Percentiles rank a stretch among this genome's conserved stretches.
These are phyloP conservation scores for Pseudogymnoascus sp. DNA, from an alignment of 2,329 filamentous ascomycete species.

Conservation along the genomic window DNA sequence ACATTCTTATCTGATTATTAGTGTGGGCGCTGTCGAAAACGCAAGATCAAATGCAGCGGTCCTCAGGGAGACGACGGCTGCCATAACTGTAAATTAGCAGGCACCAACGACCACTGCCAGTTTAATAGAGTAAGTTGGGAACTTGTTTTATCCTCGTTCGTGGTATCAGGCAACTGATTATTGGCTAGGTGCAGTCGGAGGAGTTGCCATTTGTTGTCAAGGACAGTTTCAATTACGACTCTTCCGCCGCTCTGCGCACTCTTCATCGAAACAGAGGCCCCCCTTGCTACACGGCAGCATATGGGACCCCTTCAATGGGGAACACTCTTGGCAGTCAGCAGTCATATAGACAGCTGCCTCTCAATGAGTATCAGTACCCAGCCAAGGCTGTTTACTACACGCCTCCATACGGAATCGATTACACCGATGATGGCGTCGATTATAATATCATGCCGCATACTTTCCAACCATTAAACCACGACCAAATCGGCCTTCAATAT, in stretches of 20 bases:
- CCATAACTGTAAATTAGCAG: constrained; percentile 71
- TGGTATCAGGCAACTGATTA: not conserved
- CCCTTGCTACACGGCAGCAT: constrained; percentile 12
- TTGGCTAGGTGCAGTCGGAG: not conserved
- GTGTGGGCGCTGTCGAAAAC: constrained; percentile 84
- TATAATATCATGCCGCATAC: constrained; percentile 16
- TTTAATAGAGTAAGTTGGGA: constrained; percentile 64
- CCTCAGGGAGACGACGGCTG: constrained; percentile 78
- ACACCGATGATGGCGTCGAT: constrained; percentile 22
- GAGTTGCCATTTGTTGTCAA: constrained; percentile 22
- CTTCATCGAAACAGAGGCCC: constrained; percentile 14
- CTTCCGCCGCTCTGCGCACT: constrained; percentile 16
- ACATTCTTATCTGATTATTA: constrained; percentile 31
- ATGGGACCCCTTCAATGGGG: constrained; percentile 13
- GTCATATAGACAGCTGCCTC: not conserved
- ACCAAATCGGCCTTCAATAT: constrained; percentile 12
- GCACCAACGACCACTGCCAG: constrained; percentile 57
- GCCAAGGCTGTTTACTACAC: constrained; percentile 18
- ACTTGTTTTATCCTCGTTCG: not conserved
- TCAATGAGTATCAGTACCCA: constrained; percentile 17
- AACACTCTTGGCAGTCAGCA: constrained; percentile 12
- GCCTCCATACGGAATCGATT: constrained; percentile 18
- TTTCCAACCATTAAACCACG: constrained; percentile 16
- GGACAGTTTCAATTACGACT: constrained; percentile 19
- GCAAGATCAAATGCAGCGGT: constrained; percentile 92